Evolutionary conservation across 352 stramenopile genomes (phyloP).

Genomic region (Globisporangium radiosum): DNA sequence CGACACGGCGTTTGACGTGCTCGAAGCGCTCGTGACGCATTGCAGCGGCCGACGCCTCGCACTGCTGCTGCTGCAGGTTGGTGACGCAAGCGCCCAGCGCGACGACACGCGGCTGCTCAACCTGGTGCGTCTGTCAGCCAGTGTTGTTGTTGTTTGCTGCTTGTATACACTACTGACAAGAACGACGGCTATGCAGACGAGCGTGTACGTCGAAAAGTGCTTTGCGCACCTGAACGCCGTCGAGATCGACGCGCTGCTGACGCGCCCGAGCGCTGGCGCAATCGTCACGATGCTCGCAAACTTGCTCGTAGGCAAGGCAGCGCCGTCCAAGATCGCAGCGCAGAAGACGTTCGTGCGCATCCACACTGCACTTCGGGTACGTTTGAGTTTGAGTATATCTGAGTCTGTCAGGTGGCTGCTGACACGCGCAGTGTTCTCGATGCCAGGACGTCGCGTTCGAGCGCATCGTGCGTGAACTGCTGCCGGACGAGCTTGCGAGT

Average conservation of each 20-base stretch:
- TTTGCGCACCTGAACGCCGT: slow-evolving; percentile 27
- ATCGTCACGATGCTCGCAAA: slow-evolving; percentile 22
- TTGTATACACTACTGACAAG: not conserved
- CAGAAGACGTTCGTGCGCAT: slow-evolving; percentile 38
- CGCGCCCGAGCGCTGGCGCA: slow-evolving; percentile 11
- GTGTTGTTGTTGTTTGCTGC: not conserved
- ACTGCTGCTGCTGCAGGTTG: slow-evolving; percentile 27
- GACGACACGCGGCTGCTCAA: slow-evolving; percentile 47
- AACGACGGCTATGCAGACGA: slow-evolving; percentile 19
- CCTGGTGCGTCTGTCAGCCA: slow-evolving; percentile 19
- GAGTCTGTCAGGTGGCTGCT: not conserved
- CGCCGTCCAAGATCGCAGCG: slow-evolving; percentile 32
- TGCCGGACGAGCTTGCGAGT: slow-evolving; percentile 3
- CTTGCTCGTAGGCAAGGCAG: slow-evolving; percentile 35
- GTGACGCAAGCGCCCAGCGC: slow-evolving; percentile 17
- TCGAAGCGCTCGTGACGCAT: slow-evolving; percentile 44
- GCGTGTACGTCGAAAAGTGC: slow-evolving; percentile 58
- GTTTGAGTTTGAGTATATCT: not conserved
- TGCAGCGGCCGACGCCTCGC: slow-evolving; percentile 40
- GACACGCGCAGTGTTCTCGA: not conserved
- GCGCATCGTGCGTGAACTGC: slow-evolving; percentile 4
- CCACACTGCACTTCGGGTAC: slow-evolving; percentile 31
- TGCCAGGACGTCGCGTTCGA: slow-evolving; percentile 2
- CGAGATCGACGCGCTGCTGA: slow-evolving; percentile 22
- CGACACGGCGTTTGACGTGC: slow-evolving; percentile 48